Conservation (phyloP, 176 grass and related monocot genomes). For the Zoysia pacifica region DNA sequence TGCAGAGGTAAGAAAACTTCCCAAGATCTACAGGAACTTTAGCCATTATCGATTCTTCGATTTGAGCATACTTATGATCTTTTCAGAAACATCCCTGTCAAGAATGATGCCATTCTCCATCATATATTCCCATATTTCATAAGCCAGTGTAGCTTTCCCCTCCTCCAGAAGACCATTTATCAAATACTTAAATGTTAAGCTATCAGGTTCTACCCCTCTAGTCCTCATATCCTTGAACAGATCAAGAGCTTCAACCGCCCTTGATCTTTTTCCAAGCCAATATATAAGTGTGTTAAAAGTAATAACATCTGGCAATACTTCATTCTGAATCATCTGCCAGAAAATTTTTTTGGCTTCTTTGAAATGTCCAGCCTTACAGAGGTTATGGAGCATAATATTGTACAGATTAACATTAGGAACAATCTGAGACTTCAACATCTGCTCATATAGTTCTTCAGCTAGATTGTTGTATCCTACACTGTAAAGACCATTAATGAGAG, state of each 20-base stretch:
- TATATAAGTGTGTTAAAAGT: conserved; percentile 68
- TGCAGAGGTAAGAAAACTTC: not conserved
- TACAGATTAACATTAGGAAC: conserved; percentile 64
- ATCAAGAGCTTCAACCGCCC: conserved; percentile 59
- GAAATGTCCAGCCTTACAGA: conserved; percentile 56
- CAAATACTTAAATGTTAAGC: conserved; percentile 70
- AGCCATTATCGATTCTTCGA: conserved; percentile 43
- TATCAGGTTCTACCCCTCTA: conserved; percentile 56
- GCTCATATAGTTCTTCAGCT: conserved; percentile 70
- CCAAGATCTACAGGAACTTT: conserved; percentile 11
- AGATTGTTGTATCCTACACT: conserved; percentile 45
- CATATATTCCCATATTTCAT: conserved; percentile 74
- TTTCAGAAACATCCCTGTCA: conserved; percentile 62
- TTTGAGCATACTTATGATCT: conserved; percentile 61
- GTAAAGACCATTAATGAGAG: conserved; percentile 73
- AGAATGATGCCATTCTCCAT: conserved; percentile 67
- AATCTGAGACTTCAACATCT: conserved; percentile 58
- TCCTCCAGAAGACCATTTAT: conserved; percentile 63
- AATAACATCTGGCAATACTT: conserved; percentile 53
- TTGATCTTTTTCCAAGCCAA: conserved; percentile 57
- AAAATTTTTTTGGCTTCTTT: conserved; percentile 57
- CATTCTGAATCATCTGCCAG: conserved; percentile 54
- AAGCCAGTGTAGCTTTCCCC: conserved; percentile 57
- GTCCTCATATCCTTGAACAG: conserved; percentile 60
- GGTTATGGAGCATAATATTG: conserved; percentile 70